Evolutionary conservation across 768 basidiomycete genomes (phyloP).

Genomic region (Pholiota conissans): DNA sequence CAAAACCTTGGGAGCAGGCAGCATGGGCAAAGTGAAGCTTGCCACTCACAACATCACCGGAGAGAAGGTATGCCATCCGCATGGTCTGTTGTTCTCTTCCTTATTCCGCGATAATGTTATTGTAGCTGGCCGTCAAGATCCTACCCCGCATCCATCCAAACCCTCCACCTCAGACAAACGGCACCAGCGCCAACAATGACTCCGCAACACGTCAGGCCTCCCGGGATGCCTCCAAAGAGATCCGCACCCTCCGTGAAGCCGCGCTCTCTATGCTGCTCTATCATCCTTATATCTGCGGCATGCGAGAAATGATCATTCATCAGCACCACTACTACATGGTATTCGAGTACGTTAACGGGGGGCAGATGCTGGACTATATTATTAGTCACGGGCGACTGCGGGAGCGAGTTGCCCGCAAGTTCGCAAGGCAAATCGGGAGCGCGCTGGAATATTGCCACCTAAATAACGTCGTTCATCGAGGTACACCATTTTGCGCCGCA

Average conservation of each 20-base stretch:
- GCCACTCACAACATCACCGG: constrained; percentile 86
- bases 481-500: constrained; percentile 32
- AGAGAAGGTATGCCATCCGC: constrained; percentile 73
- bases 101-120: constrained; percentile 5
- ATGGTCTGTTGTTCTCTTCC: constrained; percentile 10
- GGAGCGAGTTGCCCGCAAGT: constrained; percentile 95
- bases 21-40: constrained; percentile 99
- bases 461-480: constrained; percentile 97
- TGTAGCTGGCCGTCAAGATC: constrained; percentile 97
- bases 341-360: constrained; percentile 97
- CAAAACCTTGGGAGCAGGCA: constrained; percentile 96
- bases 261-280: constrained; percentile 93
- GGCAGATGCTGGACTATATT: constrained; percentile 99
- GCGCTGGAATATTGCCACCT: constrained; percentile 96
- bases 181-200: constrained; percentile 46
- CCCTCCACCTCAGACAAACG: constrained; percentile 46
- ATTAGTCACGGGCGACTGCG: constrained; percentile 95
- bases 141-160: constrained; percentile 82
- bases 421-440: constrained; percentile 95
- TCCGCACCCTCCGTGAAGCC: constrained; percentile 93
- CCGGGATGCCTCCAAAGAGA: constrained; percentile 94
- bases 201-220: constrained; percentile 75
- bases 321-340: constrained; percentile 99
- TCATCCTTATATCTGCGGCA: constrained; percentile 98
- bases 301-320: constrained; percentile 98